phyloP scores from a whole-genome alignment of 2,329 filamentous ascomycete genomes.

The Dactylellina haptotyla region DNA sequence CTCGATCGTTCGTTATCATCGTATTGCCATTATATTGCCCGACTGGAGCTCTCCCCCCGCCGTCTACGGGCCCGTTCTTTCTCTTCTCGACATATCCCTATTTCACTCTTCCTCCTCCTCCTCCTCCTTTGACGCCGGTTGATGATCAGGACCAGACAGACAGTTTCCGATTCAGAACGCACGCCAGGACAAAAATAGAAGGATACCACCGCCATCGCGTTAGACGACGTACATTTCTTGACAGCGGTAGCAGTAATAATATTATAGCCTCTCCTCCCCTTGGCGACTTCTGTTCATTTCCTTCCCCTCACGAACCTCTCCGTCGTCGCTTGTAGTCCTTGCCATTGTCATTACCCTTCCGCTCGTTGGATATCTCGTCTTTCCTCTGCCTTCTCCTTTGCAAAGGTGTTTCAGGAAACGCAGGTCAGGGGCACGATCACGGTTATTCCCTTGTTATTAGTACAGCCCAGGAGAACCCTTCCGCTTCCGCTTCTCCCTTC shows the following conservation, averaged over 20 bases:
- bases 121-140: neutral
- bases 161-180: slow-evolving; percentile 46
- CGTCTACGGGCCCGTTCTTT: too few relatives aligned
- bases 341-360: neutral
- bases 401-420: slow-evolving; percentile 48
- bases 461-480: neutral
- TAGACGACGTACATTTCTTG: slow-evolving; percentile 31
- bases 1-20: neutral
- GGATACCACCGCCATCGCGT: slow-evolving; percentile 39
- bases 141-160: neutral
- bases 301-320: neutral
- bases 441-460: slow-evolving; percentile 16
- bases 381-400: slow-evolving; percentile 19
- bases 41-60: too few relatives aligned
- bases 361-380: neutral
- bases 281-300: too few relatives aligned
- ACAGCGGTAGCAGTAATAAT: too few relatives aligned
- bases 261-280: too few relatives aligned
- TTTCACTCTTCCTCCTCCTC: neutral
- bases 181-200: slow-evolving; percentile 44
- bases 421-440: slow-evolving; percentile 46
- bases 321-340: neutral
- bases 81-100: too few relatives aligned
- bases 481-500: neutral
- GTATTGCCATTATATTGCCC: neutral